Evolutionary conservation across 106 monocot species (phyloP).

Genomic region (Dendrobium nobile): DNA sequence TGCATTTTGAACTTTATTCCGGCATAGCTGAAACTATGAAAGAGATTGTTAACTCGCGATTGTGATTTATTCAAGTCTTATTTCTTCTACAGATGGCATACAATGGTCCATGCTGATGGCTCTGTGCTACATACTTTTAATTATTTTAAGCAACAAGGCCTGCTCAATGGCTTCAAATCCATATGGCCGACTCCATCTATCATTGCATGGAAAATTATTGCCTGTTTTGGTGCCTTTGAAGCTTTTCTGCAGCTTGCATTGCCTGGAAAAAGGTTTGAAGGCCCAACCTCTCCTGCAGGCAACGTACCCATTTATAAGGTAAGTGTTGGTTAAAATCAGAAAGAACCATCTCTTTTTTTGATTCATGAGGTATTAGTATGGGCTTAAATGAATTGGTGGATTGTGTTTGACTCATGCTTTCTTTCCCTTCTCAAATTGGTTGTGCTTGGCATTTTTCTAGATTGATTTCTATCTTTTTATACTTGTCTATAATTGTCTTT

Average conservation of each 20-base stretch:
- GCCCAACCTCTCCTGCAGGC: constrained; percentile 79
- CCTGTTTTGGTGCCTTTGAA: constrained; percentile 78
- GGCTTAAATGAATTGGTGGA: background rate
- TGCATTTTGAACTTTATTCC: background rate
- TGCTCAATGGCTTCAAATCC: constrained; percentile 47
- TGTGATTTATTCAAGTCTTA: background rate
- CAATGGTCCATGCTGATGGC: constrained; percentile 98
- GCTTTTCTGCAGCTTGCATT: constrained; percentile 77
- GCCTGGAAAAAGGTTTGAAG: constrained; percentile 83
- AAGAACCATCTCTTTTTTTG: background rate
- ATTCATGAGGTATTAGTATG: background rate
- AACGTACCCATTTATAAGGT: constrained; percentile 97
- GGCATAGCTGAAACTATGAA: background rate
- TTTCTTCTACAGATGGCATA: constrained; percentile 68
- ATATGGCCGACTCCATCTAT: constrained; percentile 78
- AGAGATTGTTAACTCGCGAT: background rate
- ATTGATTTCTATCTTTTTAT: too few relatives aligned
- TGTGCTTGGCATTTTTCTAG: background rate
- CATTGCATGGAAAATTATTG: constrained; percentile 86
- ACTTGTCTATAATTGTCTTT: background rate
- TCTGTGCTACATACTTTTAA: constrained; percentile 60
- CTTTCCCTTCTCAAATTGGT: background rate
- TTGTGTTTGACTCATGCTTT: background rate
- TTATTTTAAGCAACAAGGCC: constrained; percentile 56
- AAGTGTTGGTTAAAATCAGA: background rate